Evolutionary conservation across 2,329 filamentous ascomycete genomes (phyloP), one percentile per base, ranked within the genome.

Genomic region (Ploettnerulaceae sp.): DNA sequence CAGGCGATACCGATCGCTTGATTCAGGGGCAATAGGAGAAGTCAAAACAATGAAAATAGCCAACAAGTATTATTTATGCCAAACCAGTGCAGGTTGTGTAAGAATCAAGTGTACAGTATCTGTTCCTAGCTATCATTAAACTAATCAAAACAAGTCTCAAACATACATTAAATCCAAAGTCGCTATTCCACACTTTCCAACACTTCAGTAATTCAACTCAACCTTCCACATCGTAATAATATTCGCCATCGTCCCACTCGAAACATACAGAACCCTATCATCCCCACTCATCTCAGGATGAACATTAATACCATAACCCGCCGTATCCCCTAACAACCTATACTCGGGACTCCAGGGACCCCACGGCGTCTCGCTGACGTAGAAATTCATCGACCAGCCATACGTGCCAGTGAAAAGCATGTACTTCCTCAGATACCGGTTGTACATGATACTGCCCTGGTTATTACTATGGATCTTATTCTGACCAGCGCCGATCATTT

Each of bases 191-290:
- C n/a, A n/a, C n/a, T n/a, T n/a, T n/a, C n/a, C n/a, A n/a, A n/a
- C n/a, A n/a, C n/a, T 32, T 18, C 9, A 35, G 21, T 36, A 44
- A 5, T 32, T 32, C 7, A 44, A 33, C 32, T 44, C 31, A 12
- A 44, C 31, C 24, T 44, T 44, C 41, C 31, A 44, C 32, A 35
- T 44, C 22, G 41, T 35, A 7, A 44, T 44, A n/a, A 44, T 25
- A 18, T 44, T 44, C 32, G 35, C 21, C n/a, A 8, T 14, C 31
- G 41, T 44, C 31, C 40, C 40, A 43, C 40, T 43, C 21, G 40
- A 43, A 28, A 44, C 14, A 36, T 44, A 44, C 41, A 44, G 25
- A 9, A 44, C 32, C 21, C 41, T 36, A 15, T 35, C 31, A 33
- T 44, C 41, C 31, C 28, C 41, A 17, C 41, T 44, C 41, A 44